phyloP scores from a whole-genome alignment of 495 filamentous ascomycete species.

The Annulohypoxylon nitens region DNA sequence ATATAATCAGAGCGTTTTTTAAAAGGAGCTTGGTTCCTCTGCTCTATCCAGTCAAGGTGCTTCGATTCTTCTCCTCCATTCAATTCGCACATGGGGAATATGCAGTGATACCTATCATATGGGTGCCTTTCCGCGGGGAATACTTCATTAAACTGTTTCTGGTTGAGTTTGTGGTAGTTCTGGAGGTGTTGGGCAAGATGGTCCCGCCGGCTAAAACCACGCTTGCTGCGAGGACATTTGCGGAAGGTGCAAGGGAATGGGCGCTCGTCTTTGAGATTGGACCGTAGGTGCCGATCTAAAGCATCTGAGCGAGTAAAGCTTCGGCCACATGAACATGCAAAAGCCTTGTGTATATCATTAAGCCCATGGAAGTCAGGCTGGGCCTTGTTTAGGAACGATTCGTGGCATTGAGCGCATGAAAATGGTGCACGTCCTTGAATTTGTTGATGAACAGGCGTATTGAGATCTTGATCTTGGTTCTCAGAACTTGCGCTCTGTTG shows the following conservation, averaged over 20 bases:
- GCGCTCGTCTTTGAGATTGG: slow-evolving; percentile 26
- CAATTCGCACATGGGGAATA: slow-evolving; percentile 25
- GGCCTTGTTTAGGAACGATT: not conserved
- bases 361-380: slow-evolving; percentile 25
- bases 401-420: slow-evolving; percentile 42
- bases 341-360: slow-evolving; percentile 20
- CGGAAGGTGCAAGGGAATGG: slow-evolving; percentile 51
- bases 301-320: slow-evolving; percentile 50
- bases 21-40: slow-evolving; percentile 29
- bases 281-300: slow-evolving; percentile 47
- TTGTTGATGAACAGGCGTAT: slow-evolving; percentile 19
- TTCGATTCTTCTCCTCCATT: slow-evolving; percentile 21
- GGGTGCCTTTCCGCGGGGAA: not conserved
- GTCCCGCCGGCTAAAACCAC: slow-evolving; percentile 55
- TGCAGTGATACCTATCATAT: slow-evolving; percentile 11
- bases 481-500: not conserved
- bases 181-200: slow-evolving; percentile 55
- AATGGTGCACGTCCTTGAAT: not conserved
- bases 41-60: not conserved
- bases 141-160: slow-evolving; percentile 25
- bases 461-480: not conserved
- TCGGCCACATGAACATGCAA: slow-evolving; percentile 46
- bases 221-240: slow-evolving; percentile 51
- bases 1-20: slow-evolving; percentile 44
- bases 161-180: slow-evolving; percentile 53